Base-by-base conservation (phyloP, 352 stramenopile genomes). In the Blastocystis sp. region DNA sequence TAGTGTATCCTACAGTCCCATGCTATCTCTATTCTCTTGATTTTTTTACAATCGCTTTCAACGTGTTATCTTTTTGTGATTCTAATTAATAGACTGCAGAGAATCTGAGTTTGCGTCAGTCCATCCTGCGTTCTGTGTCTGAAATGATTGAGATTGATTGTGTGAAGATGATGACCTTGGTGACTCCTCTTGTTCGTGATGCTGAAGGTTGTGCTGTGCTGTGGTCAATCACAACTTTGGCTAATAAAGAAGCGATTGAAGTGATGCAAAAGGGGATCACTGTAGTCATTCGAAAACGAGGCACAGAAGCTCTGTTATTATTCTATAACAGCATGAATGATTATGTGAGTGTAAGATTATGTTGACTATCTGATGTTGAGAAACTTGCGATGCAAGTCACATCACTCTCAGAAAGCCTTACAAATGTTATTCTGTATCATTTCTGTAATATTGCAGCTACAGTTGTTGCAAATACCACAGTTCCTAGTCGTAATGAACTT, bases 321-420 rank as follows among this genome's bases (percentile, higher is more conserved):
- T 66, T 54, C 51, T 83, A 51, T 43, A 83, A 83, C 54, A 83
- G 71, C 35, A 27, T 83, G 27, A 83, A 83, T 32, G 71, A 83
- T 54, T 66, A 39, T 21, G 71, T 83, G 5, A 65, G 71, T n/a
- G 71, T 83, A 65, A n/a, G 42, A 24, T 19, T 5, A 3, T 0
- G 9, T 43, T 11, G 7, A n/a, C 1, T 66, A 6, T 29, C 27
- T 83, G 5, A 37, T 19, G 14, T 56, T 29, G 63, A 83, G 71
- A 83, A 65, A 29, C 27, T 63, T 5, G 71, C 43, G 16, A 5
- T 12, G 29, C 11, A 21, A 54, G 7, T 83, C 1, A 24, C 24
- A 39, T 5, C 43, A 21, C 46, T 32, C 9, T 29, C 42, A 16
- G 24, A 52, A 35, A 54, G 46, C 27, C 43, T 19, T 1, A 29